Conservation (phyloP, 2,329 filamentous ascomycete genomes). For the Clathrospora elynae region DNA sequence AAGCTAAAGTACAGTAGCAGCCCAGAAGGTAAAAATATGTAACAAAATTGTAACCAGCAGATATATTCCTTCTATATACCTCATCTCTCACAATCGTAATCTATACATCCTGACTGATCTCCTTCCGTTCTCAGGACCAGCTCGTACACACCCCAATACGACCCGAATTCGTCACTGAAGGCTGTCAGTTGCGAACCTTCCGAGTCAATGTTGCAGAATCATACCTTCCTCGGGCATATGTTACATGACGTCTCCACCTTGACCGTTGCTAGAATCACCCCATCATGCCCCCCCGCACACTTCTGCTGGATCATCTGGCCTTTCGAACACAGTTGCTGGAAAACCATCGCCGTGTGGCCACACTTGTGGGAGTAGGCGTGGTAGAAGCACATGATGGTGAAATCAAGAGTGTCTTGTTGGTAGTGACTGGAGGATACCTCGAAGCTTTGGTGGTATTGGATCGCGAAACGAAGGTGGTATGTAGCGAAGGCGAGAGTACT, state of each 20-base stretch:
- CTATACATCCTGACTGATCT: too few relatives aligned
- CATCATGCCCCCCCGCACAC: conserved; percentile 38
- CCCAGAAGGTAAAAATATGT: background rate
- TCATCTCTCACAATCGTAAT: too few relatives aligned
- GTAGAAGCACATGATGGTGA: conserved; percentile 53
- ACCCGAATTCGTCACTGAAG: too few relatives aligned
- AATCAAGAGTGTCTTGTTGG: background rate
- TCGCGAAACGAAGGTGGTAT: background rate
- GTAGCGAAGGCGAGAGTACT: too few relatives aligned
- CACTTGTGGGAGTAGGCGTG: conserved; percentile 55
- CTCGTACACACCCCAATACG: too few relatives aligned
- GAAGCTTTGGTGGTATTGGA: background rate
- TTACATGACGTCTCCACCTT: conserved; percentile 38
- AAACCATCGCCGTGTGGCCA: conserved; percentile 51
- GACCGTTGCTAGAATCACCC: conserved; percentile 38
- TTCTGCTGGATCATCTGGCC: conserved; percentile 42
- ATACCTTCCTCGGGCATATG: conserved; percentile 33
- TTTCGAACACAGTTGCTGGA: conserved; percentile 37
- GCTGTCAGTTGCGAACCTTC: too few relatives aligned
- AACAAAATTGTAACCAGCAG: background rate
- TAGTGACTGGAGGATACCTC: conserved; percentile 3
- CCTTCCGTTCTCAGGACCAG: too few relatives aligned
- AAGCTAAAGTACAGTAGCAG: background rate
- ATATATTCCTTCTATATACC: too few relatives aligned
- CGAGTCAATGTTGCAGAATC: background rate